Base-by-base conservation (phyloP, 1,139 yeast genomes). In the Yamadazyma buinensis region DNA sequence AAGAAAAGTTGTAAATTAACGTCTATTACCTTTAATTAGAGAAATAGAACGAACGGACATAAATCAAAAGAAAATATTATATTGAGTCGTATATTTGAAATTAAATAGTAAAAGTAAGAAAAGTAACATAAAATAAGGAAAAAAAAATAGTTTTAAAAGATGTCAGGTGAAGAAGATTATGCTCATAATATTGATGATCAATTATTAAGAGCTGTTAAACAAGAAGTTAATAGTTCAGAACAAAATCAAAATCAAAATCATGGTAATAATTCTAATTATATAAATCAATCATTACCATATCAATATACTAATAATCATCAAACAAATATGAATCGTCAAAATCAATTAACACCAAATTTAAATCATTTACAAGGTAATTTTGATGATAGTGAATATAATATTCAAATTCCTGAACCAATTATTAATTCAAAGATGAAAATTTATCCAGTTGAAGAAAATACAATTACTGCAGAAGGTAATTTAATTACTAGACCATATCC, bases 401-500 rank as follows among this genome's bases (percentile, higher is more conserved):
- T 69, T 42, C 75, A 67, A 49, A 68, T 69, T 37, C 75, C 75
- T 11, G 75, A 68, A 32, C 75, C 75, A 12, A 66, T 69, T 34
- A 55, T 69, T 39, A 70, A 65, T 46, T 54, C 67, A 26, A 67
- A 67, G 43, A 64, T 61, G 62, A 67, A 67, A 41, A 69, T 69
- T 34, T 69, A 66, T 44, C 75, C 75, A 0, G 75, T 68, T 26
- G 53, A 59, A 27, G 74, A 68, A 44, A 68, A 69, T 48, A 66
- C 76, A 36, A 66, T 67, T 42, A 65, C 72, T 8, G 64, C 73
- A 19, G 72, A 67, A 35, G 77, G 77, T 3, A 71, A 71, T 49
- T 60, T 75, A 42, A 70, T 74, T 45, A 75, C 80, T 9, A 64
- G 78, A 30, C 75, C 77, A 30, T 72, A 71, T 46, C 77, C 77